A percentile compares a stretch with the other conserved stretches of the same genome.
phyloP scores from a whole-genome alignment of 2,329 filamentous ascomycete genomes.

The Coniochaeta sp. region DNA sequence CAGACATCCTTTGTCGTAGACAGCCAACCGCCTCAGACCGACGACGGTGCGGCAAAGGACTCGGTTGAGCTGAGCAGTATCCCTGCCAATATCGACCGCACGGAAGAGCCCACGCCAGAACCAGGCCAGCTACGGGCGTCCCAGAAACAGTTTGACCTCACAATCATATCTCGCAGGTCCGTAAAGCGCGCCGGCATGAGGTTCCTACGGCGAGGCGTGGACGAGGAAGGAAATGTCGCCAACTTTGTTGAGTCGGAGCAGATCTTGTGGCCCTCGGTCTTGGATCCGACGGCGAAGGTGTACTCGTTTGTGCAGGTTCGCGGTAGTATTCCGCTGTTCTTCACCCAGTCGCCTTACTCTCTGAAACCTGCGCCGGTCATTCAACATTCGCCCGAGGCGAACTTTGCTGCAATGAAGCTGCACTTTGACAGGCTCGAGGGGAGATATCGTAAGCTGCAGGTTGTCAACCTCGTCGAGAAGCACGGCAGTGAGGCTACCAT shows the following conservation, averaged over 20 bases:
- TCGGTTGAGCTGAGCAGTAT: conserved; percentile 32
- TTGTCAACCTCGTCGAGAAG: conserved; percentile 83
- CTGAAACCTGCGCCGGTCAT: conserved; percentile 80
- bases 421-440: conserved; percentile 67
- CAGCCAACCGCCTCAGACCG: conserved; percentile 46
- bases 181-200: conserved; percentile 79
- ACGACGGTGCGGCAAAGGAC: conserved; percentile 32
- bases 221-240: conserved; percentile 81
- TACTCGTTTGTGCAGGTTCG: conserved; percentile 84
- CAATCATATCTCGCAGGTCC: conserved; percentile 83
- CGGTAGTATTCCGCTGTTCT: conserved; percentile 90
- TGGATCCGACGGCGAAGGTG: conserved; percentile 53
- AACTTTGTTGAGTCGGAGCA: conserved; percentile 96
- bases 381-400: conserved; percentile 73
- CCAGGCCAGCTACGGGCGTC: conserved; percentile 29
- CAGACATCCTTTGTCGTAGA: conserved; percentile 76
- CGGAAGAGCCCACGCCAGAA: conserved; percentile 9
- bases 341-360: conserved; percentile 89
- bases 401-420: conserved; percentile 67
- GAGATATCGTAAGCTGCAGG: conserved; percentile 70
- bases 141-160: conserved; percentile 65
- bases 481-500: conserved; percentile 74
- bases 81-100: conserved; percentile 5
- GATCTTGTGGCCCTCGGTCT: conserved; percentile 64
- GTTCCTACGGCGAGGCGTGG: conserved; percentile 83